Evolutionary conservation across 495 filamentous ascomycete genomes (phyloP).

Genomic region (Trichoderma asperelloides): DNA sequence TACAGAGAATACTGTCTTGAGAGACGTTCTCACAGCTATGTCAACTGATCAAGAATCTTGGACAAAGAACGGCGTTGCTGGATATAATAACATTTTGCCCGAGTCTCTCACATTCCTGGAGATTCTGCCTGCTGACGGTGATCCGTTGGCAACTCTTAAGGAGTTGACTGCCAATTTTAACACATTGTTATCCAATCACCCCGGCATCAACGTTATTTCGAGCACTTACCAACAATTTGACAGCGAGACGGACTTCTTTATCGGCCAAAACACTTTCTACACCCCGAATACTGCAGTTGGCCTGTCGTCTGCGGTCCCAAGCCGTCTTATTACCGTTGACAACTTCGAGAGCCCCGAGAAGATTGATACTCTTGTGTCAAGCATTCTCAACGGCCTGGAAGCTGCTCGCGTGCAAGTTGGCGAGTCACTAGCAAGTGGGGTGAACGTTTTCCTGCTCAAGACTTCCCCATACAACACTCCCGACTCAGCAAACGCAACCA

Average conservation of each 20-base stretch:
- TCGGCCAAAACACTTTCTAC: not conserved
- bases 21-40: not conserved
- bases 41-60: not conserved
- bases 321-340: not conserved
- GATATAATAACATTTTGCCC: not conserved
- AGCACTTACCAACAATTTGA: not conserved
- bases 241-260: not conserved
- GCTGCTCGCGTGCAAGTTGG: conserved; percentile 18
- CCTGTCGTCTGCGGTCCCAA: not conserved
- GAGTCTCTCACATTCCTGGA: not conserved
- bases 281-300: not conserved
- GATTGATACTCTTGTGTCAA: conserved; percentile 22
- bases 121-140: not conserved
- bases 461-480: conserved; percentile 19
- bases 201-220: not conserved
- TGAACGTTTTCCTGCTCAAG: conserved; percentile 13
- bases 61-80: not conserved
- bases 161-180: not conserved
- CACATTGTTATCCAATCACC: not conserved
- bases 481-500: conserved; percentile 24
- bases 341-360: not conserved
- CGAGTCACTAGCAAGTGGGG: conserved; percentile 14
- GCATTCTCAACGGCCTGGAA: conserved; percentile 20
- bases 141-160: not conserved
- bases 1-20: not conserved